Conservation (phyloP, 2,329 filamentous ascomycete genomes). For the Sclerotinia subarctica region DNA sequence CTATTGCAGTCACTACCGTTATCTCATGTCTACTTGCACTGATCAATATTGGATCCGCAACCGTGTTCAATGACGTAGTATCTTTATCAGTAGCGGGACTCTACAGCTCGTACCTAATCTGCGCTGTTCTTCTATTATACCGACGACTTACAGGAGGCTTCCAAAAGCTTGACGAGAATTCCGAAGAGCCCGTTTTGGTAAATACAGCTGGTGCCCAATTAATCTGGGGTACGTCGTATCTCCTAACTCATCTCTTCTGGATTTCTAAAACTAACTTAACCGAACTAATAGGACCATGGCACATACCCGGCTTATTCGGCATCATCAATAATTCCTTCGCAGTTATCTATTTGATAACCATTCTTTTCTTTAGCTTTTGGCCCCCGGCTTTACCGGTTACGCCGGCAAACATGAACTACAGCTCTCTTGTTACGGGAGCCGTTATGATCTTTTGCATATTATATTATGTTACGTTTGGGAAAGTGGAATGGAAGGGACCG, state of each 20-base stretch:
- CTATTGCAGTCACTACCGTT: conserved; percentile 7
- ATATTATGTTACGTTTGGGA: conserved; percentile 13
- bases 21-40: conserved; percentile 21
- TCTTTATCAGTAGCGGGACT: conserved; percentile 39
- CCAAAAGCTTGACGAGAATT: neutral
- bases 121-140: conserved; percentile 18
- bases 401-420: conserved; percentile 47
- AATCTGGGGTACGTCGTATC: conserved; percentile 11
- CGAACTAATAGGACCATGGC: conserved; percentile 15
- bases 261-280: neutral
- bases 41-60: conserved; percentile 49
- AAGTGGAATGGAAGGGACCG: neutral
- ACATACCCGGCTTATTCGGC: conserved; percentile 40
- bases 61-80: conserved; percentile 50
- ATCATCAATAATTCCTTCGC: conserved; percentile 44
- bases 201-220: conserved; percentile 15
- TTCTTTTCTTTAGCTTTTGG: conserved; percentile 46
- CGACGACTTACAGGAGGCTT: conserved; percentile 14
- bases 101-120: conserved; percentile 21
- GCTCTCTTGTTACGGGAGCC: conserved; percentile 17
- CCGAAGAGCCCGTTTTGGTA: conserved; percentile 4
- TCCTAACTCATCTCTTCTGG: neutral
- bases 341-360: conserved; percentile 43
- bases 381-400: conserved; percentile 41
- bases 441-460: conserved; percentile 16